These are phyloP conservation scores for Coprinopsis marcescibilis DNA, from an alignment of 768 basidiomycete genomes.

Conservation along the genomic window DNA sequence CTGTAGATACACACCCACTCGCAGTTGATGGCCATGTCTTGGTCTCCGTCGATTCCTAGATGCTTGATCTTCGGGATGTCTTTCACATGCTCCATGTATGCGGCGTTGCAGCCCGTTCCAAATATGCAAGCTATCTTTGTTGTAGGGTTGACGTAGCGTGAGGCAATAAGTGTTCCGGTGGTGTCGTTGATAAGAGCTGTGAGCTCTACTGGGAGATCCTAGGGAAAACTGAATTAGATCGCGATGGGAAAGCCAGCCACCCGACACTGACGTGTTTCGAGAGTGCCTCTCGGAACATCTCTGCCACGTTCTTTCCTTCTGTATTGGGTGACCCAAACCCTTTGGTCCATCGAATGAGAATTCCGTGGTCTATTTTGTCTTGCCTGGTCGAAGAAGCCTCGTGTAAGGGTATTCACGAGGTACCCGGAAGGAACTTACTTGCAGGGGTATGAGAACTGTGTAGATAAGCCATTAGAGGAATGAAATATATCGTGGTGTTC, in stretches of 20 bases:
- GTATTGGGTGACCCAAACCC: conserved; percentile 91
- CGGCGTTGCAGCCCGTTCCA: conserved; percentile 97
- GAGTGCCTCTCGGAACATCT: conserved; percentile 84
- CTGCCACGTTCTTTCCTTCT: conserved; percentile 89
- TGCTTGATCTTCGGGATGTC: conserved; percentile 81
- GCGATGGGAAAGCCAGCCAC: neutral
- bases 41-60: conserved; percentile 58
- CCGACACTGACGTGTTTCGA: conserved; percentile 59
- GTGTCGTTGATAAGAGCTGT: conserved; percentile 96
- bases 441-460: conserved; percentile 92
- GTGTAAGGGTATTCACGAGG: neutral
- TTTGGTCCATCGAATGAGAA: conserved; percentile 98
- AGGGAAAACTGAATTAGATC: conserved; percentile 7
- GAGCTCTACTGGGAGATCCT: conserved; percentile 81
- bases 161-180: conserved; percentile 95
- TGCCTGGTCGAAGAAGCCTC: conserved; percentile 50
- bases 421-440: conserved; percentile 46
- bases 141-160: conserved; percentile 86
- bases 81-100: conserved; percentile 89
- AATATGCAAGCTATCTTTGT: conserved; percentile 96
- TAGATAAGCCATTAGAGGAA: conserved; percentile 5
- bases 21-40: conserved; percentile 93
- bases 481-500: too few relatives aligned
- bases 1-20: conserved; percentile 76
- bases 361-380: conserved; percentile 87